phyloP scores from a whole-genome alignment of 345 rosid genomes.

The Excoecaria cochinchinensis region DNA sequence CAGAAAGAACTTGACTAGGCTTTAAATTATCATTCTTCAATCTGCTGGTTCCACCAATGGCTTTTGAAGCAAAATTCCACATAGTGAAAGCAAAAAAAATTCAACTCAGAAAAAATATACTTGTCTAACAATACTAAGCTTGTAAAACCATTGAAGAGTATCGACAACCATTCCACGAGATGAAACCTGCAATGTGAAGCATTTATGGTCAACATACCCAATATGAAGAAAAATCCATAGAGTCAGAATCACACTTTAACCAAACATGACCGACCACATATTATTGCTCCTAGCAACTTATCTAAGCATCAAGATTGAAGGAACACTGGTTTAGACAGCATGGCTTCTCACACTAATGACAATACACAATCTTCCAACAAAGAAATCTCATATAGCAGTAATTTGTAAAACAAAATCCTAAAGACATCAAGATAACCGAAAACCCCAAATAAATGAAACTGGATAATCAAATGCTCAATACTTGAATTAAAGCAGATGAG shows the following conservation, averaged over 20 bases:
- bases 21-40: slow-evolving; percentile 34
- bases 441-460: background rate
- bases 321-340: background rate
- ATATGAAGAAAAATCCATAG: background rate
- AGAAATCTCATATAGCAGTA: background rate
- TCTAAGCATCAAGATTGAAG: background rate
- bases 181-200: background rate
- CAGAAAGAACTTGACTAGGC: slow-evolving; percentile 39
- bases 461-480: background rate
- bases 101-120: background rate
- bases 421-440: background rate
- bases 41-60: slow-evolving; percentile 1
- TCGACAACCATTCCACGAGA: background rate
- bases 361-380: background rate
- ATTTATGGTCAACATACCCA: background rate
- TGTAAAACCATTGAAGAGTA: background rate
- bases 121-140: background rate
- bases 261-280: background rate
- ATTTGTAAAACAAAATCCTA: background rate
- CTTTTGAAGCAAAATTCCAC: slow-evolving; percentile 25
- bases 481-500: background rate
- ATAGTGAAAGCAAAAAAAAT: slow-evolving; percentile 3
- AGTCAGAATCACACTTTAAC: background rate
- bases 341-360: background rate
- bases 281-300: background rate